Evolutionary conservation across 805 yeast genomes (phyloP).

Genomic region (Metschnikowia bowlesiae): DNA sequence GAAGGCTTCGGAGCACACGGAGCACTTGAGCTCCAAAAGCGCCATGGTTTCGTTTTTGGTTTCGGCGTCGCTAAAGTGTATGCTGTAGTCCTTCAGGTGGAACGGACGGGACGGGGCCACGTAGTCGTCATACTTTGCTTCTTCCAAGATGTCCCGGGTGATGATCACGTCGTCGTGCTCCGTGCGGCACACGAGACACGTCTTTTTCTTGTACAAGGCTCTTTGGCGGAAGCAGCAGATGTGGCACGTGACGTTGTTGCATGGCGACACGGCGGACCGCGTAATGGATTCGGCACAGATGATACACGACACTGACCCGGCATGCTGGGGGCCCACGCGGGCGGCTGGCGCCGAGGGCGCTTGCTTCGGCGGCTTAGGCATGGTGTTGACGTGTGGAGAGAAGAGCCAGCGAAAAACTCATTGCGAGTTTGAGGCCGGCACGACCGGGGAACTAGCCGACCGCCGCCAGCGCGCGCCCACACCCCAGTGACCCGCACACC

Average conservation of each 20-base stretch:
- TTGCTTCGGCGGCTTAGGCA: background rate
- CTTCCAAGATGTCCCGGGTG: slow-evolving; percentile 42
- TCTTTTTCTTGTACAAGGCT: slow-evolving; percentile 65
- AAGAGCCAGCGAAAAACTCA: background rate
- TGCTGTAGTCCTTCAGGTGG: slow-evolving; percentile 44
- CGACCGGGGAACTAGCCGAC: background rate
- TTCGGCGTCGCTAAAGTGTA: slow-evolving; percentile 54
- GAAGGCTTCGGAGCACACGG: slow-evolving; percentile 42
- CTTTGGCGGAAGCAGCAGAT: slow-evolving; percentile 78
- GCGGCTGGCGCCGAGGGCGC: background rate
- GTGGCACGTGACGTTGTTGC: slow-evolving; percentile 84
- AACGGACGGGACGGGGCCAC: slow-evolving; percentile 26
- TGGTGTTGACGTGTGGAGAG: background rate
- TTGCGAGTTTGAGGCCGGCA: background rate
- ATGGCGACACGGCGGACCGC: slow-evolving; percentile 70
- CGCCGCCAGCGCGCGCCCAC: background rate
- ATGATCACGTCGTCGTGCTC: slow-evolving; percentile 57
- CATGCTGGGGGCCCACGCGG: background rate
- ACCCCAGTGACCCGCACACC: no score
- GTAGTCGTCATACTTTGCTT: slow-evolving; percentile 33
- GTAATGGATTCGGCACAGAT: slow-evolving; percentile 75
- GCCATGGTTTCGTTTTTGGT: slow-evolving; percentile 46
- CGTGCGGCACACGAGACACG: slow-evolving; percentile 82
- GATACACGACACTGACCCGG: slow-evolving; percentile 47
- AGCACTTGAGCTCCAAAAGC: slow-evolving; percentile 56